A percentile compares a stretch with the other conserved stretches of the same genome.
Evolutionary conservation across 116 monocot species (phyloP).

Genomic region (Phalaenopsis hybrid): DNA sequence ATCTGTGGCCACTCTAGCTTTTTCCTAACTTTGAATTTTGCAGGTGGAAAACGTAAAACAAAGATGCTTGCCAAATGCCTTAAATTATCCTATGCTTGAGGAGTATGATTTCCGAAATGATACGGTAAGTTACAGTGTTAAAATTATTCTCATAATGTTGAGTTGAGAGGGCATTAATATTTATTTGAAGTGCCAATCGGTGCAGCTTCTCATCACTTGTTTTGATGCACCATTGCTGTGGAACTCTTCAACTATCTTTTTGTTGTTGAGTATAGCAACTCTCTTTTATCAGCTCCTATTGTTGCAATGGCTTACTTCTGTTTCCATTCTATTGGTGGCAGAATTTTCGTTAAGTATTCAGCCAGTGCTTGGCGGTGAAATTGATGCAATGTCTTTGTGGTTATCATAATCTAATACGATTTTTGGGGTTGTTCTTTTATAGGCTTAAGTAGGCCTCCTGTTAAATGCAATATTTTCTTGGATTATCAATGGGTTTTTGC

Average conservation of each 20-base stretch:
- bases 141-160: slow-evolving; percentile 1
- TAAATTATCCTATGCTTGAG: slow-evolving; percentile 93
- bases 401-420: neutral
- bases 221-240: neutral
- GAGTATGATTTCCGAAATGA: slow-evolving; percentile 97
- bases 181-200: neutral
- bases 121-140: slow-evolving; percentile 37
- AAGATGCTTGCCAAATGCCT: slow-evolving; percentile 89
- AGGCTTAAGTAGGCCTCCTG: neutral
- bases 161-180: neutral
- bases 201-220: neutral
- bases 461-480: no score
- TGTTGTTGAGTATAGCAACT: neutral
- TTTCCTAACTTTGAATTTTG: neutral
- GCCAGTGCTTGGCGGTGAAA: neutral
- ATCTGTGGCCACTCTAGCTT: neutral
- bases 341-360: neutral
- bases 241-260: neutral
- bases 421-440: neutral
- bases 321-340: neutral
- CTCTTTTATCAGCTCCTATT: neutral
- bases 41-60: slow-evolving; percentile 99
- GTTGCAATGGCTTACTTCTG: neutral
- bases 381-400: neutral
- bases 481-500: no score